phyloP scores from a whole-genome alignment of 2,329 filamentous ascomycete species.

The Aspergillus aculeatinus region DNA sequence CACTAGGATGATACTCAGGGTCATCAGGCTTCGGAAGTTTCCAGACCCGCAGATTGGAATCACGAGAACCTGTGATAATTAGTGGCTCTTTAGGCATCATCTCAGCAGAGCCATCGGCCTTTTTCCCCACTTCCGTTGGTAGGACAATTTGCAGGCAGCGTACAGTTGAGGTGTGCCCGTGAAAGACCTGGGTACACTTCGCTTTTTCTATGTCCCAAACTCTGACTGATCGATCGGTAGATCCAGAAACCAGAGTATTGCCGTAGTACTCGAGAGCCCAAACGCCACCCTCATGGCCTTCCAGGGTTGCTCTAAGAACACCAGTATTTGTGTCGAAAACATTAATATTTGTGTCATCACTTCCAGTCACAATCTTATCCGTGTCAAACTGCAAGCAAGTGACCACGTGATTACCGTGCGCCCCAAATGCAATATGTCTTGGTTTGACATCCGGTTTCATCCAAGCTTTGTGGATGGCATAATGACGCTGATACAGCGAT shows the following conservation, averaged over 20 bases:
- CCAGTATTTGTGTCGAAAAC: conserved; percentile 98
- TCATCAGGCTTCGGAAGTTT: conserved; percentile 80
- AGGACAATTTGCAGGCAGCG: conserved; percentile 92
- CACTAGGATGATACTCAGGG: conserved; percentile 73
- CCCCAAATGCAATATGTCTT: conserved; percentile 90
- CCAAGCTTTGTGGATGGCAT: conserved; percentile 89
- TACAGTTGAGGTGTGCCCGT: conserved; percentile 96
- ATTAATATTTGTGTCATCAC: conserved; percentile 95
- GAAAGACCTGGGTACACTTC: conserved; percentile 90
- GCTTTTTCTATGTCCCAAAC: conserved; percentile 98
- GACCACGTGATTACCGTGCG: conserved; percentile 92
- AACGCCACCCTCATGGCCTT: conserved; percentile 93
- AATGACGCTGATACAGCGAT: conserved; percentile 88
- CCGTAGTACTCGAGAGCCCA: conserved; percentile 97
- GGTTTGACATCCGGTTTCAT: conserved; percentile 80
- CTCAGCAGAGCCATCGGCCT: conserved; percentile 68
- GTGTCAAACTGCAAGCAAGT: conserved; percentile 97
- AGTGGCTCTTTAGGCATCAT: conserved; percentile 93
- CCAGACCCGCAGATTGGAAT: conserved; percentile 93
- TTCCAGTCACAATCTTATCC: conserved; percentile 96
- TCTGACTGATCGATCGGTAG: conserved; percentile 95
- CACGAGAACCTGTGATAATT: conserved; percentile 95
- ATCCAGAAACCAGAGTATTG: conserved; percentile 91
- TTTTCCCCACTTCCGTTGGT: conserved; percentile 73
- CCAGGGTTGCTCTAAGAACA: conserved; percentile 74